These are phyloP conservation scores for Colletotrichum lentis DNA, from an alignment of 2,329 filamentous ascomycete species.

Conservation along the genomic window DNA sequence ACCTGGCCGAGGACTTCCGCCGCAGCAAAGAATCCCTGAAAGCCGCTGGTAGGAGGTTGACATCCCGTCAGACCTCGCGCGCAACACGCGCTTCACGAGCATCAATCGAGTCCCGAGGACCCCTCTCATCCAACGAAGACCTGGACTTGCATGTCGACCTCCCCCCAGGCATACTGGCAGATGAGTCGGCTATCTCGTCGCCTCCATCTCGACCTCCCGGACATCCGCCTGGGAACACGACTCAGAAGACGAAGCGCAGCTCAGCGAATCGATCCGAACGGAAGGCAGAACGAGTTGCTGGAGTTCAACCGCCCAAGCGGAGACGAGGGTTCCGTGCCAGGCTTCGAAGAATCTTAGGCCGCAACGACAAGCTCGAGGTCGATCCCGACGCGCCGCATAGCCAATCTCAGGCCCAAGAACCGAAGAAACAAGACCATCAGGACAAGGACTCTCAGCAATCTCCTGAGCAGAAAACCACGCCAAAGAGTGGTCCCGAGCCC, in stretches of 20 bases:
- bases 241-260: conserved; percentile 3
- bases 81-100: conserved; percentile 5
- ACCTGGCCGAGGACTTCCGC: background rate
- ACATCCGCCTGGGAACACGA: background rate
- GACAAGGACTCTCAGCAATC: background rate
- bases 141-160: conserved; percentile 1
- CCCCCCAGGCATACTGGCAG: background rate
- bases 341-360: conserved; percentile 12
- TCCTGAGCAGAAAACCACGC: background rate
- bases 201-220: background rate
- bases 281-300: background rate
- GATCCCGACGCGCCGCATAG: background rate
- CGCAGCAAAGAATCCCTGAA: conserved; percentile 7
- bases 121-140: conserved; percentile 16
- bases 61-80: background rate
- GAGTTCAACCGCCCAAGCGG: background rate
- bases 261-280: background rate
- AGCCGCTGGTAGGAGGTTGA: background rate
- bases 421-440: background rate
- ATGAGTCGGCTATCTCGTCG: background rate
- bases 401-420: background rate
- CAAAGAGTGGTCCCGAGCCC: background rate
- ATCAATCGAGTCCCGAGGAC: conserved; percentile 13
- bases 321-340: conserved; percentile 9
- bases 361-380: background rate